phyloP scores from a whole-genome alignment of 805 yeast species.

The Candida sonorensis region DNA sequence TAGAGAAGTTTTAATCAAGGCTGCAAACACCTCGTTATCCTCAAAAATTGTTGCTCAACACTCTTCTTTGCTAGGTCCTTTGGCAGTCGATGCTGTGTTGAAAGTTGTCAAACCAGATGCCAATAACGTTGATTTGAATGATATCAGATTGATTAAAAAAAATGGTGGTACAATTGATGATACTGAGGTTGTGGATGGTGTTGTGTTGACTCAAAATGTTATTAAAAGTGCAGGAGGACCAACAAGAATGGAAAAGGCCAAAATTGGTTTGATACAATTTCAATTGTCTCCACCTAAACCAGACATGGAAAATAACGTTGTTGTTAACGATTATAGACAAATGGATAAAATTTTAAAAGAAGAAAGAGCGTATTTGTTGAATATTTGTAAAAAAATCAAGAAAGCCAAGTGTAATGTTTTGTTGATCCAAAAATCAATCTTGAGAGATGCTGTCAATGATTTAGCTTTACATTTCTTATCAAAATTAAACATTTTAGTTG shows the following conservation, averaged over 20 bases:
- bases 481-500: slow-evolving; percentile 87
- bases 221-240: slow-evolving; percentile 94
- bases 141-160: slow-evolving; percentile 85
- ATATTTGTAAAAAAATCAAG: slow-evolving; percentile 92
- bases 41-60: slow-evolving; percentile 95
- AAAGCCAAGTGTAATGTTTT: slow-evolving; percentile 94
- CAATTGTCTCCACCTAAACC: slow-evolving; percentile 97
- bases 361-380: slow-evolving; percentile 91
- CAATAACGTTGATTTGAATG: slow-evolving; percentile 75
- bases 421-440: slow-evolving; percentile 84
- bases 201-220: slow-evolving; percentile 86
- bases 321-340: slow-evolving; percentile 96
- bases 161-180: slow-evolving; percentile 98
- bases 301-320: slow-evolving; percentile 95
- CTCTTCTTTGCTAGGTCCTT: slow-evolving; percentile 78
- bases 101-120: slow-evolving; percentile 45
- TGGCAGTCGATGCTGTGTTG: slow-evolving; percentile 90
- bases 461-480: slow-evolving; percentile 91
- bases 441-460: slow-evolving; percentile 92
- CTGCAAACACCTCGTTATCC: slow-evolving; percentile 90
- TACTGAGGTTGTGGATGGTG: slow-evolving; percentile 88
- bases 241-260: slow-evolving; percentile 87
- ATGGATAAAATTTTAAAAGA: slow-evolving; percentile 98
- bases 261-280: slow-evolving; percentile 83
- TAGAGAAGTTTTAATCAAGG: slow-evolving; percentile 76